Base-by-base conservation (phyloP, 208 protist genomes). In the Leptomonas pyrrhocoris region DNA sequence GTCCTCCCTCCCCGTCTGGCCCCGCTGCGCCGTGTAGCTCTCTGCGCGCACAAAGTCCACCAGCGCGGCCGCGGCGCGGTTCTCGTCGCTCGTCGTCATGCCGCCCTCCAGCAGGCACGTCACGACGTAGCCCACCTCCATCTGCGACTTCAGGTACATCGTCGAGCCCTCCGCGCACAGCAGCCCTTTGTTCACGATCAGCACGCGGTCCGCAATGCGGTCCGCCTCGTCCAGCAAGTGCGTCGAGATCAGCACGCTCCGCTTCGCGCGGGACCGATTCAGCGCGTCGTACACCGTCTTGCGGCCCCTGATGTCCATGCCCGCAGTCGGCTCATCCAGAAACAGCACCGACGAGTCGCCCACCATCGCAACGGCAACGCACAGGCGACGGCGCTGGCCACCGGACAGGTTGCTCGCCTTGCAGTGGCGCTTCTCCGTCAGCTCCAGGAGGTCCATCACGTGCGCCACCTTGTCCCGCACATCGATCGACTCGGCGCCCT, bases 161-260 rank as follows among this genome's bases (percentile, higher is more conserved):
- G 88, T 78, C 13, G 86, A 84, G 34, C 91, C 91, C 55, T 86
- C 74, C 19, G 79, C 85, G 61, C 74, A 68, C 21, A 96, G 61
- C 55, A 78, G 46, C 61, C 92, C 89, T 48, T 88, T 64, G 51
- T 92, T 77, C 75, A 99, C 83, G 58, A 99, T 92, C 18, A 94
- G 90, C 55, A 99, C 96, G 38, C 84, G 83, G 69, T 98, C 93
- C 31, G 87, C 89, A 31, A 99, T 81, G 21, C 92, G 79, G 74
- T 99, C 97, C 12, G 98, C 98, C 81, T 99, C 98, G 64, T 99
- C 97, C 84, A 99, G 94, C 60, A 90, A 80, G 68, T 98, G 98
- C 23, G 96, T 97, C 19, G 82, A 88, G 25, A 94, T 78, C 34
- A 94, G 77, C 21, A 93, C 81, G 67, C 85, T 84, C 49, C 83